These are phyloP conservation scores for Heliocybe sulcata DNA, from an alignment of 1,284 basidiomycete species.

Conservation along the genomic window DNA sequence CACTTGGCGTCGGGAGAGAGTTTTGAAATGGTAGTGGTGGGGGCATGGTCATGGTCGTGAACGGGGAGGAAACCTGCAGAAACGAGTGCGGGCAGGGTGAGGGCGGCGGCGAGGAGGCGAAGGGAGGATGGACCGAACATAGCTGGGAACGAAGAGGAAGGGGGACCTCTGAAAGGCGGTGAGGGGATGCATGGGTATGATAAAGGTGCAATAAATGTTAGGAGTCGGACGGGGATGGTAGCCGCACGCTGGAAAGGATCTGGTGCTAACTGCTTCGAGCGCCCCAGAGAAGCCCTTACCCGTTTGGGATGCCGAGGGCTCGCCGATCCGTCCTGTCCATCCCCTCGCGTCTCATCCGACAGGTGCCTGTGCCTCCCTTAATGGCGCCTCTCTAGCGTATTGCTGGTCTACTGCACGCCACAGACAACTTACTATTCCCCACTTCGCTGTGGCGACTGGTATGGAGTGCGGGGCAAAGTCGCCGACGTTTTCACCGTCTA, in stretches of 20 bases:
- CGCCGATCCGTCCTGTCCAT: no score
- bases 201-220: not conserved
- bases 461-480: no score
- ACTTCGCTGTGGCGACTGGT: no score
- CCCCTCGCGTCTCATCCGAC: no score
- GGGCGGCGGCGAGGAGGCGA: not conserved
- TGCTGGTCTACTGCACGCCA: no score
- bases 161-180: constrained; percentile 4
- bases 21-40: constrained; percentile 1
- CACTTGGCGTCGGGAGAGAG: constrained; percentile 8
- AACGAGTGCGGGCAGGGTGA: not conserved
- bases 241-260: not conserved
- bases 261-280: not conserved
- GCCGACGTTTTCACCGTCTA: no score
- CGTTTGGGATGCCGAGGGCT: no score
- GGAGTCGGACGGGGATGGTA: not conserved
- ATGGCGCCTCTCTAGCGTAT: no score
- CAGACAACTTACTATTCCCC: no score
- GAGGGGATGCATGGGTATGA: not conserved
- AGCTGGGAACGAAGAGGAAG: constrained; percentile 1
- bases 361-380: no score
- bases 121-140: not conserved
- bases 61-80: constrained; percentile 3
- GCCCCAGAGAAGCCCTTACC: no score
- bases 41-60: constrained; percentile 7